phyloP scores from a whole-genome alignment of 2,329 filamentous ascomycete genomes.

The Akanthomyces uredinophilus region DNA sequence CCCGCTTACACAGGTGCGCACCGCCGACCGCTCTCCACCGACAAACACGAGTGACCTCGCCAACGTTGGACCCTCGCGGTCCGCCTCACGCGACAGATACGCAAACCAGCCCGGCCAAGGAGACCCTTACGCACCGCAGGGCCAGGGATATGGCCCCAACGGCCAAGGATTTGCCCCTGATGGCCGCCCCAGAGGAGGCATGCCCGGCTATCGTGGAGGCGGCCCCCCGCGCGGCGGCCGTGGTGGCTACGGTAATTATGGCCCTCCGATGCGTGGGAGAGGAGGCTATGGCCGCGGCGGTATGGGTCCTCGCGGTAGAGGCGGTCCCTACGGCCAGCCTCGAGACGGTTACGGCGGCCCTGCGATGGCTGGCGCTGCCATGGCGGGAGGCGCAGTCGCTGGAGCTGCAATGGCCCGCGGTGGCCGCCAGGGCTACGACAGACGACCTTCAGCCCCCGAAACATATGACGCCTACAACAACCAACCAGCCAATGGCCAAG shows the following conservation, averaged over 20 bases:
- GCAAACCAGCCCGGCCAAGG: conserved; percentile 50
- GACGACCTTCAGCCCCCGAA: conserved; percentile 30
- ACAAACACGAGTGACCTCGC: conserved; percentile 36
- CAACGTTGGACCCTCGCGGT: conserved; percentile 33
- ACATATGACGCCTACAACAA: conserved; percentile 35
- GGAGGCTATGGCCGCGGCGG: conserved; percentile 24
- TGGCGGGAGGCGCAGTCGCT: conserved; percentile 17
- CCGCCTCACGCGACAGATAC: conserved; percentile 55
- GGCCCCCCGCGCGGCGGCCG: conserved; percentile 42
- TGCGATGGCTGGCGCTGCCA: conserved; percentile 3
- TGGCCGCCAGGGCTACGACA: conserved; percentile 29
- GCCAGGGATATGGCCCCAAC: conserved; percentile 34
- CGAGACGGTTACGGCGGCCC: conserved; percentile 14
- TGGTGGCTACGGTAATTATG: conserved; percentile 41
- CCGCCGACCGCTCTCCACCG: conserved; percentile 52
- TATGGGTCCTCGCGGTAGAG: conserved; percentile 6
- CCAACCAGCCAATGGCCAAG: conserved; percentile 33
- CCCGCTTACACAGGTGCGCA: conserved; percentile 62
- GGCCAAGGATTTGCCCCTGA: conserved; percentile 34
- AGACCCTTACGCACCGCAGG: conserved; percentile 43
- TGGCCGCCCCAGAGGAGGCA: conserved; percentile 48
- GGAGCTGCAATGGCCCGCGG: conserved; percentile 21
- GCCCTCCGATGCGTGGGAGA: conserved; percentile 35
- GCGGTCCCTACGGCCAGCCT: conserved; percentile 1
- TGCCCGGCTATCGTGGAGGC: conserved; percentile 28